Evolutionary conservation across 228 moss, liverwort and hornwort species (phyloP).

Genomic region (Sphagnum magellanicum): DNA sequence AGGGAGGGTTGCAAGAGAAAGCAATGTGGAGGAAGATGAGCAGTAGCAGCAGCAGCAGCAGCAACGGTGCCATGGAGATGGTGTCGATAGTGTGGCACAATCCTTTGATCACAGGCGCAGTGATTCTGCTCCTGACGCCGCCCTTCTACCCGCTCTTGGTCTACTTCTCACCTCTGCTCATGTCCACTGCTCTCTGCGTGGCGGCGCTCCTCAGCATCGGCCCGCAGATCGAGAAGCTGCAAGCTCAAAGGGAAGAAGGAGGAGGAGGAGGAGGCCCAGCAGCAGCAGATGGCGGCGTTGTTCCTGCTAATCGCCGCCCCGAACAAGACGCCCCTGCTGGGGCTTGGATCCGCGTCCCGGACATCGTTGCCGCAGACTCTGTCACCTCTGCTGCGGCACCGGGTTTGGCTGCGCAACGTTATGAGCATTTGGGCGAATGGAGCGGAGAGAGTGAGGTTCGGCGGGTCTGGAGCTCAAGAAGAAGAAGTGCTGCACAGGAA

Average conservation of each 20-base stretch:
- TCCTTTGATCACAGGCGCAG: constrained; percentile 58
- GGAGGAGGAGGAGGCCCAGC: not conserved
- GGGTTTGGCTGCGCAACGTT: not conserved
- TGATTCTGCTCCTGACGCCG: constrained; percentile 63
- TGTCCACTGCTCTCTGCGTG: constrained; percentile 75
- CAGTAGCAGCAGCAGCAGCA: constrained; percentile 3
- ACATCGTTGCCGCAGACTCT: constrained; percentile 10
- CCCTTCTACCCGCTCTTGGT: constrained; percentile 75
- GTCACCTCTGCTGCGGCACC: constrained; percentile 13
- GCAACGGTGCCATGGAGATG: constrained; percentile 34
- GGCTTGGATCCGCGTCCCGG: constrained; percentile 14
- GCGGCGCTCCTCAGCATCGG: constrained; percentile 79
- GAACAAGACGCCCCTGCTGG: constrained; percentile 22
- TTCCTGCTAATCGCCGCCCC: constrained; percentile 13
- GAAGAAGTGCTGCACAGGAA: constrained; percentile 6
- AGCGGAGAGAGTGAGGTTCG: not conserved
- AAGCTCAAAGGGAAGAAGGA: constrained; percentile 41
- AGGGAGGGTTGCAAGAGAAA: not conserved
- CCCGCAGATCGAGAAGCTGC: constrained; percentile 61
- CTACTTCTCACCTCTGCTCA: constrained; percentile 82
- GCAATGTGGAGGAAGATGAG: constrained; percentile 8
- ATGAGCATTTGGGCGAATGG: constrained; percentile 13
- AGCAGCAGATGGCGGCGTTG: constrained; percentile 29
- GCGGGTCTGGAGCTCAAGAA: constrained; percentile 5
- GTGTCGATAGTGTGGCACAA: constrained; percentile 73